These are phyloP conservation scores for Backusella morwellensis DNA, from an alignment of 192 early-diverging fungal species.

Conservation along the genomic window DNA sequence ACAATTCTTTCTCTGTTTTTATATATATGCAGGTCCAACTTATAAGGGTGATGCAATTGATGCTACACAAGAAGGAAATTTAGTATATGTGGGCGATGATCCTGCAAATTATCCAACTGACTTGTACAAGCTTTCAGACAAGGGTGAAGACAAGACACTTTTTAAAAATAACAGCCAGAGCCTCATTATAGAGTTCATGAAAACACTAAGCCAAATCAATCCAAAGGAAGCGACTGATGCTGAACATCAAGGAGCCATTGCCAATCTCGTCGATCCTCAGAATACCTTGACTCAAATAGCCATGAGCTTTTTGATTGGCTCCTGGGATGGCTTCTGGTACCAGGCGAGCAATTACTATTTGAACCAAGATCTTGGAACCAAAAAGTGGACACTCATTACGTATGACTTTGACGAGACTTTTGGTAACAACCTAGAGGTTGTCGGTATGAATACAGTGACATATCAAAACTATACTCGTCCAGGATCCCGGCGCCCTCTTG, in stretches of 20 bases:
- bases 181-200: constrained; percentile 23
- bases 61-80: constrained; percentile 21
- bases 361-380: constrained; percentile 34
- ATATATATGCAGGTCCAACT: constrained; percentile 12
- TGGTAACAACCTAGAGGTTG: constrained; percentile 27
- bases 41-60: constrained; percentile 29
- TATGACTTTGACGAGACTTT: constrained; percentile 46
- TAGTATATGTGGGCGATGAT: constrained; percentile 21
- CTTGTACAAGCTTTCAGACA: constrained; percentile 24
- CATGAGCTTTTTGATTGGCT: constrained; percentile 38
- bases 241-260: constrained; percentile 8
- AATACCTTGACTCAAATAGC: constrained; percentile 32
- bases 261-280: constrained; percentile 18
- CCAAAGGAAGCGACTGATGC: constrained; percentile 14
- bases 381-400: constrained; percentile 41
- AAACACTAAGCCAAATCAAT: neutral
- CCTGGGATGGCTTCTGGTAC: constrained; percentile 43
- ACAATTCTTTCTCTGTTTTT: neutral
- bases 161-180: constrained; percentile 15
- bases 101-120: constrained; percentile 13
- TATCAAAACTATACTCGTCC: constrained; percentile 35
- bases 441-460: constrained; percentile 23
- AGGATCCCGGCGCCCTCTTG: constrained; percentile 31
- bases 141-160: constrained; percentile 16
- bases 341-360: constrained; percentile 43